Base-by-base conservation (phyloP, 2,329 filamentous ascomycete species). In the Zelopaecilomyces penicillatus region DNA sequence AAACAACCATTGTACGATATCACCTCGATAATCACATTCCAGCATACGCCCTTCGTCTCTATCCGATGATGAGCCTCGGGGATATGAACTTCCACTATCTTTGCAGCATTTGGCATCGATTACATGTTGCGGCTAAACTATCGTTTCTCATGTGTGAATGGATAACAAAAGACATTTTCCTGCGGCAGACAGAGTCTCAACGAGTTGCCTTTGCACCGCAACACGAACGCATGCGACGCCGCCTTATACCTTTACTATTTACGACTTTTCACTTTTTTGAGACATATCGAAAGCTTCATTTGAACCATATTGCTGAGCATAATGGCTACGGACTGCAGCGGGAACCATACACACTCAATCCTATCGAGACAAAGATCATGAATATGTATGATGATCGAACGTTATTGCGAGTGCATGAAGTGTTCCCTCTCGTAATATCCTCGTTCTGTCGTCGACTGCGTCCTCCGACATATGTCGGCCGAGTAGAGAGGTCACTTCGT, bases 191-290 rank as follows among this genome's bases (percentile, higher is more conserved):
- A 0, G 75, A 76, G 47, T 61, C 69, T 4, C 72, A 80, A 55
- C 70, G 68, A 46, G 57, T 61, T 19, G 76, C 79, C 39, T 83
- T 83, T 52, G 75, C 76, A 12, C 72, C 76, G 1, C 78, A 83
- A 55, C 68, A 72, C 50, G 75, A 79, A 58, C 71, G 80, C 10
- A 83, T 83, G 80, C 75, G 78, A 39, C 75, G 78, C 48, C 72
- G 80, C 41, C 64, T 83, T 6, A 80, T 82, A 44, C 80, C 80
- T 1, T 59, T 82, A 6, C 67, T 83, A 11, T 83, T 83, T 52
- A 82, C 78, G 9, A 67, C 82, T 27, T 83, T 83, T 51, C 80
- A 83, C 57, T 83, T 83, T 55, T 83, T 83, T 56, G 80, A 83
- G 57, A 79, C 70, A 1, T 82, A 81, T 55, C 74, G 80, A 46